A percentile compares a stretch with the other conserved stretches of the same genome.
phyloP scores from a whole-genome alignment of 352 stramenopile species.

The Pilasporangium apinafurcum region DNA sequence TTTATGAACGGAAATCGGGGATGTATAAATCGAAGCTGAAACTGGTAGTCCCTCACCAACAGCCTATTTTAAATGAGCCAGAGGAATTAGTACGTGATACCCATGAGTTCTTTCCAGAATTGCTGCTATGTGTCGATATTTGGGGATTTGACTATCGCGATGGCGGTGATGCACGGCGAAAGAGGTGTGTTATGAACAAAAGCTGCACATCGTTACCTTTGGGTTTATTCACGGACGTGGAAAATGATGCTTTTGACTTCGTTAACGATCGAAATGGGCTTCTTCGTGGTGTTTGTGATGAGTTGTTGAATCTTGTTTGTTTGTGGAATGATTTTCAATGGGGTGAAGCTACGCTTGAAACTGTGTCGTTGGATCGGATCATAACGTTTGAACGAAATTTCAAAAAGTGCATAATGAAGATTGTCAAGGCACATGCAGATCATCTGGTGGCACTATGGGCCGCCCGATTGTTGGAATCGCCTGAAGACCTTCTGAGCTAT shows the following conservation, averaged over 20 bases:
- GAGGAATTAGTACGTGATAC: conserved; percentile 64
- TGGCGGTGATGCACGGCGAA: conserved; percentile 8
- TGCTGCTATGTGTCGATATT: conserved; percentile 67
- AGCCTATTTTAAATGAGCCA: conserved; percentile 14
- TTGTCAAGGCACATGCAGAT: conserved; percentile 45
- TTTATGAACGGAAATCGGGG: conserved; percentile 71
- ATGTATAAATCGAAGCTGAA: conserved; percentile 68
- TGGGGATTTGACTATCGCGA: conserved; percentile 72
- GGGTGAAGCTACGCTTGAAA: conserved; percentile 46
- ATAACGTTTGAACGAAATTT: conserved; percentile 55
- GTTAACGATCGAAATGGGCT: conserved; percentile 49
- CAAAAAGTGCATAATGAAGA: conserved; percentile 51
- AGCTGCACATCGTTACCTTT: conserved; percentile 21
- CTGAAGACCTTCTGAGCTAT: conserved; percentile 32
- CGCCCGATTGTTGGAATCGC: conserved; percentile 27
- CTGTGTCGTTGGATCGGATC: conserved; percentile 36
- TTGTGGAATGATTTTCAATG: conserved; percentile 80
- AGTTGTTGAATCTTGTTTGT: conserved; percentile 65
- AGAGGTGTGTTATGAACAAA: conserved; percentile 9
- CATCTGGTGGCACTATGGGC: conserved; percentile 62
- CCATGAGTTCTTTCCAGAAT: conserved; percentile 72
- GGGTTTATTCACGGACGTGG: conserved; percentile 32
- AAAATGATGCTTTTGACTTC: conserved; percentile 50
- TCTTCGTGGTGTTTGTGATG: conserved; percentile 64
- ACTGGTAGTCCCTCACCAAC: conserved; percentile 41